Evolutionary conservation across 2,329 filamentous ascomycete species (phyloP).

Genomic region (Colletotrichum cuscutae): DNA sequence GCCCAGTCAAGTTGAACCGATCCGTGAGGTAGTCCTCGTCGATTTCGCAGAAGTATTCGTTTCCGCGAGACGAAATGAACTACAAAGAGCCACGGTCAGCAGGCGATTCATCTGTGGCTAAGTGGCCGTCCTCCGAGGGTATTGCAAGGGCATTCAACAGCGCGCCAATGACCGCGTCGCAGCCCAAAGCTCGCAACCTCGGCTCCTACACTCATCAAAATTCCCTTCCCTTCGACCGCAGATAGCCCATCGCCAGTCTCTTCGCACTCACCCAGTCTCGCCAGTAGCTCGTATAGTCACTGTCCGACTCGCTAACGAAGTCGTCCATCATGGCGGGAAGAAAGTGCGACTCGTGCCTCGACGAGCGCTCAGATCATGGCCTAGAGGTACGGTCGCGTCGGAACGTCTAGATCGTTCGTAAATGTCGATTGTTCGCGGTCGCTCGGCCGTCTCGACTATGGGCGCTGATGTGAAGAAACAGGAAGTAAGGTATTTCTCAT

Average conservation of each 20-base stretch:
- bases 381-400: neutral
- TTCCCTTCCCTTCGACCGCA: neutral
- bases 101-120: neutral
- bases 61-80: conserved; percentile 98
- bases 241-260: neutral
- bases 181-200: neutral
- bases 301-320: conserved; percentile 97
- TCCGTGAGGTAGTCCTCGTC: conserved; percentile 99
- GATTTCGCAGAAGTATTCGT: conserved; percentile 99
- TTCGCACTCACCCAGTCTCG: conserved; percentile 88
- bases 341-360: conserved; percentile 29
- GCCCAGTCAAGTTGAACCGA: conserved; percentile 95
- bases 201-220: neutral
- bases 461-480: neutral
- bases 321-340: conserved; percentile 79
- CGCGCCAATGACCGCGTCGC: neutral
- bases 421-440: neutral
- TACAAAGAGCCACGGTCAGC: conserved; percentile 51
- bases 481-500: conserved; percentile 5
- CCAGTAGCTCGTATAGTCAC: conserved; percentile 99
- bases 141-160: neutral
- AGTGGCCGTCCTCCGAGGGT: neutral
- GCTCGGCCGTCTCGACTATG: neutral
- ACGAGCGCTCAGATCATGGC: conserved; percentile 25
- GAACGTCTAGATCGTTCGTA: neutral